phyloP scores from a whole-genome alignment of 768 basidiomycete species.

The Albatrellus ellisii region DNA sequence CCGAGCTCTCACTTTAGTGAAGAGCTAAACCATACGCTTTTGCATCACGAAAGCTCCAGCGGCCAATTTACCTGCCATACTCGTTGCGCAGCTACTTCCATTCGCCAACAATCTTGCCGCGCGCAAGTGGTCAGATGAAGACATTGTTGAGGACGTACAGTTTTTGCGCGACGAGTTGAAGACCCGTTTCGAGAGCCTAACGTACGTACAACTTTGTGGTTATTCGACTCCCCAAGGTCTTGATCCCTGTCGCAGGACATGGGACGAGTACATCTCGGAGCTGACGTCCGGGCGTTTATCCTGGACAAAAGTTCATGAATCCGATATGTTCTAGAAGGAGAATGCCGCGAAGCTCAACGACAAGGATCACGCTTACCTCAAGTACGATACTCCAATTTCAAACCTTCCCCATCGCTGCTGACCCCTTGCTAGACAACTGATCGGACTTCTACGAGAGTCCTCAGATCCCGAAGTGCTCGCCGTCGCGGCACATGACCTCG shows the following conservation, averaged over 20 bases:
- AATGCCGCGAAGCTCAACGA: conserved; percentile 84
- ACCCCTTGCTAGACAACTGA: conserved; percentile 40
- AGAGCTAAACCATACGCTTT: conserved; percentile 53
- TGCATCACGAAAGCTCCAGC: conserved; percentile 82
- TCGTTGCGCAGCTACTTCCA: conserved; percentile 75
- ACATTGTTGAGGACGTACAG: conserved; percentile 83
- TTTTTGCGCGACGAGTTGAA: conserved; percentile 83
- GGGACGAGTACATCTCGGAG: conserved; percentile 92
- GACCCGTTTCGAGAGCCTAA: conserved; percentile 75
- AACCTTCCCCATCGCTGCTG: no score
- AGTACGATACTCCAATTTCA: conserved; percentile 28
- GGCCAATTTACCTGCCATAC: conserved; percentile 86
- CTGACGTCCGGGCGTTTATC: conserved; percentile 80
- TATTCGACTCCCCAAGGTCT: background rate
- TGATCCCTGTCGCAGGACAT: conserved; percentile 45
- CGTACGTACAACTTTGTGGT: conserved; percentile 49
- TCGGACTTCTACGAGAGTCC: conserved; percentile 57
- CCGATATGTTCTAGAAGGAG: conserved; percentile 96
- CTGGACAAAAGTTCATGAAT: conserved; percentile 95
- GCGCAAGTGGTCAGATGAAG: conserved; percentile 92
- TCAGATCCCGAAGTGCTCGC: conserved; percentile 71
- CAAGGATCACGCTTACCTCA: conserved; percentile 70
- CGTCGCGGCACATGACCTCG: conserved; percentile 87
- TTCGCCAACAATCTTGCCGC: conserved; percentile 74
- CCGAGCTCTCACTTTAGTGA: conserved; percentile 57